A percentile compares a stretch with the other conserved stretches of the same genome.
Conservation (phyloP, 148 eudicot species). For the Pharnaceum exiguum region DNA sequence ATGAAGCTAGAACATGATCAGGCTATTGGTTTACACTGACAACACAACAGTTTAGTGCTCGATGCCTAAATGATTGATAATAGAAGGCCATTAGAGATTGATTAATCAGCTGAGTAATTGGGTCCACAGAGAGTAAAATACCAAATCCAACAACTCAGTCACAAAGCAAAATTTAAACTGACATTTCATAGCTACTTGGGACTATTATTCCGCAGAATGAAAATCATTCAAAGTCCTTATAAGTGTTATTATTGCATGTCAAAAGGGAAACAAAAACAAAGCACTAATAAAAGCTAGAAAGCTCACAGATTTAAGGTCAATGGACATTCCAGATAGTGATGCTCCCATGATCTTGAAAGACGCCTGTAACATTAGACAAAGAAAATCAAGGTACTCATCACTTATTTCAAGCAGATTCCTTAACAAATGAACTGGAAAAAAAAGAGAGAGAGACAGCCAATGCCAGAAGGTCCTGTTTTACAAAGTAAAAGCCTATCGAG, state of each 20-base stretch:
- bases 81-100: not conserved
- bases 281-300: not conserved
- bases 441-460: not conserved
- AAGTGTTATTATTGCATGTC: slow-evolving; percentile 1
- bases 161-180: not conserved
- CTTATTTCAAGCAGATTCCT: slow-evolving; percentile 3
- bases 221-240: not conserved
- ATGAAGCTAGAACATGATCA: not conserved
- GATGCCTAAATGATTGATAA: not conserved
- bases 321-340: slow-evolving; percentile 81
- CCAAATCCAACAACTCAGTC: too few relatives aligned
- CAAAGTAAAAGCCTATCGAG: too few relatives aligned
- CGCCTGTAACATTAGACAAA: slow-evolving; percentile 47
- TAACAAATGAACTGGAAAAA: not conserved
- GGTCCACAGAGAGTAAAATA: not conserved
- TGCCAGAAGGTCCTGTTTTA: not conserved
- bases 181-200: not conserved
- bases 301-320: slow-evolving; percentile 92
- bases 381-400: slow-evolving; percentile 7
- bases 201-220: not conserved
- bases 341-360: slow-evolving; percentile 92
- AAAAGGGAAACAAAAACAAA: slow-evolving; percentile 7
- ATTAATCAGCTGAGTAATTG: not conserved
- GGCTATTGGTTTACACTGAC: not conserved
- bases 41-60: not conserved